These are phyloP conservation scores for Emergomyces africanus DNA, from an alignment of 2,329 filamentous ascomycete species.

Conservation along the genomic window DNA sequence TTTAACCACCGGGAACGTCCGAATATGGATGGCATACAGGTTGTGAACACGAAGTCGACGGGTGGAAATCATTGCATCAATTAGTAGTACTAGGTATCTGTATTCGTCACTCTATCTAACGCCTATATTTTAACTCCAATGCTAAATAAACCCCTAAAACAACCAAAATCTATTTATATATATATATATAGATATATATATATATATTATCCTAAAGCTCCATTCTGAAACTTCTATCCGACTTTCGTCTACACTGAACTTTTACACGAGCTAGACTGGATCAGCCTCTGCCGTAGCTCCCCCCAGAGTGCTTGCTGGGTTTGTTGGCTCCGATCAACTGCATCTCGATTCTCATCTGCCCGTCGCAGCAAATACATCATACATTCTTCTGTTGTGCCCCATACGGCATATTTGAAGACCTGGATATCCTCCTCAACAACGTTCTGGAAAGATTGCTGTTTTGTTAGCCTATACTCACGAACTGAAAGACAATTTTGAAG, in stretches of 20 bases:
- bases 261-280: background rate
- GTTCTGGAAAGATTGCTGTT: background rate
- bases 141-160: background rate
- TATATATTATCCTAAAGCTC: background rate
- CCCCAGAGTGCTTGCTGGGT: constrained; percentile 11
- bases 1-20: background rate
- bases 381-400: constrained; percentile 48
- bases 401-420: constrained; percentile 48
- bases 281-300: constrained; percentile 8
- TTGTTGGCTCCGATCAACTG: constrained; percentile 35
- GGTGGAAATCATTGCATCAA: background rate
- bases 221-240: background rate
- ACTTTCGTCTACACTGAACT: background rate
- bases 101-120: background rate
- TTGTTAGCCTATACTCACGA: background rate
- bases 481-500: background rate
- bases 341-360: constrained; percentile 61
- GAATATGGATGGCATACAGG: background rate
- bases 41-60: background rate
- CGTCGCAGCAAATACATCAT: constrained; percentile 50
- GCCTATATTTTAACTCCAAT: background rate
- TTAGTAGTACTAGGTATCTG: background rate
- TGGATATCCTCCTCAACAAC: constrained; percentile 25
- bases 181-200: too few relatives aligned
- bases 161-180: too few relatives aligned